A percentile compares a stretch with the other conserved stretches of the same genome.
phyloP scores from a whole-genome alignment of 139 green algal genomes.

The Chlamydomonas sp. region DNA sequence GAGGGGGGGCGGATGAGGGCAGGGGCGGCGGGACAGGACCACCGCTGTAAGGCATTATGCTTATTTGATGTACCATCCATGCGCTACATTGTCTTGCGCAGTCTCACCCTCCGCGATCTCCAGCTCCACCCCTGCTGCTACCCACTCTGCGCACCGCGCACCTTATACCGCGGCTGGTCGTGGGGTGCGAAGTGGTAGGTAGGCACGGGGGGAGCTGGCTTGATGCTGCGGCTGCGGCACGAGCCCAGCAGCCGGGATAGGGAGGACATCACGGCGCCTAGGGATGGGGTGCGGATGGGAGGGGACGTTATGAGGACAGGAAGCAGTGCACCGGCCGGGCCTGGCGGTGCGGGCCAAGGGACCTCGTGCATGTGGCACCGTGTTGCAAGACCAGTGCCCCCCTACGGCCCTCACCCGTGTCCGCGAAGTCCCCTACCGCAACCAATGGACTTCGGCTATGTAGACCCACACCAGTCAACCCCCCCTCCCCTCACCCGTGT shows the following conservation, averaged over 20 bases:
- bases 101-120: conserved; percentile 28
- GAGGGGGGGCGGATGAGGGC: no score
- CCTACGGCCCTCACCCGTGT: conserved; percentile 43
- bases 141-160: background rate
- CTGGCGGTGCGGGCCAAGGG: no score
- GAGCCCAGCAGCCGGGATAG: conserved; percentile 39
- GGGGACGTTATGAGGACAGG: background rate
- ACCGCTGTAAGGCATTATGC: background rate
- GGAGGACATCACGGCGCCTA: conserved; percentile 40
- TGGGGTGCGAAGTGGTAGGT: conserved; percentile 25
- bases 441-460: conserved; percentile 15
- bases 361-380: no score
- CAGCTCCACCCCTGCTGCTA: conserved; percentile 16
- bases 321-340: no score
- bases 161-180: conserved; percentile 33
- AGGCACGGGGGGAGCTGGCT: background rate
- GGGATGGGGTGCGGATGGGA: background rate
- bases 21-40: background rate
- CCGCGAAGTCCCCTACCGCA: conserved; percentile 79
- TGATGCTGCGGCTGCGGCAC: conserved; percentile 19
- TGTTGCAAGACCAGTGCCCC: no score
- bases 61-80: background rate
- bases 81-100: no score
- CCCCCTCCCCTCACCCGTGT: conserved; percentile 43
- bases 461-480: no score